A percentile compares a stretch with the other conserved stretches of the same genome.
Evolutionary conservation across 148 eudicot species (phyloP).

Genomic region (Oxyria digyna): DNA sequence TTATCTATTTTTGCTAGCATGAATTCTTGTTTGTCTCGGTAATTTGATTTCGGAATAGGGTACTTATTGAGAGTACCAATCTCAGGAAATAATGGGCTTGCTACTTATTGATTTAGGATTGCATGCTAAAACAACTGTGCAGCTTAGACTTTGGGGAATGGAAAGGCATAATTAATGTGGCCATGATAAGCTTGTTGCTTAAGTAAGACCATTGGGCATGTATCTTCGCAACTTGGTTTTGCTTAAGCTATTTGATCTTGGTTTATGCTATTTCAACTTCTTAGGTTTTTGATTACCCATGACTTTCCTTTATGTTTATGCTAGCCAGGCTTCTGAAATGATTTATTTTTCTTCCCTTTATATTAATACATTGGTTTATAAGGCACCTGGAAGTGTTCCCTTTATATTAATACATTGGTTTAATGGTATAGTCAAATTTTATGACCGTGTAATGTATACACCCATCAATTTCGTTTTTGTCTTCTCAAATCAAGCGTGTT

Average conservation of each 20-base stretch:
- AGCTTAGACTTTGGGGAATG: constrained; percentile 14
- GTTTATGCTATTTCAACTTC: background rate
- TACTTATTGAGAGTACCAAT: background rate
- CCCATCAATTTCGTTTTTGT: background rate
- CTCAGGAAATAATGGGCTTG: background rate
- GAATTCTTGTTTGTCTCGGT: too few relatives aligned
- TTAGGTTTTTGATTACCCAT: background rate
- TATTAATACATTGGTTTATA: constrained; percentile 5
- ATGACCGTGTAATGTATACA: background rate
- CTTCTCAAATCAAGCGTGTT: background rate
- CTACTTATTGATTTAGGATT: background rate
- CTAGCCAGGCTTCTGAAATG: background rate
- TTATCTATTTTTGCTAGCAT: too few relatives aligned
- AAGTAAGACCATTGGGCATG: background rate
- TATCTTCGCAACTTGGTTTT: background rate
- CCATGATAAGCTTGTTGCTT: background rate
- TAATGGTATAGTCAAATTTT: constrained; percentile 22
- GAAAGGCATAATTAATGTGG: constrained; percentile 13
- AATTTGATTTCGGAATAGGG: too few relatives aligned
- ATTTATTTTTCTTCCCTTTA: background rate
- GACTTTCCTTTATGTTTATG: background rate
- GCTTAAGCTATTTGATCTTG: background rate
- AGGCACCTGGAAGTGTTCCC: constrained; percentile 67
- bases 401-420: constrained; percentile 80
- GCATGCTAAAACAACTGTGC: background rate